Base-by-base conservation (phyloP, 2,329 filamentous ascomycete genomes). In the Penicillium sp. region DNA sequence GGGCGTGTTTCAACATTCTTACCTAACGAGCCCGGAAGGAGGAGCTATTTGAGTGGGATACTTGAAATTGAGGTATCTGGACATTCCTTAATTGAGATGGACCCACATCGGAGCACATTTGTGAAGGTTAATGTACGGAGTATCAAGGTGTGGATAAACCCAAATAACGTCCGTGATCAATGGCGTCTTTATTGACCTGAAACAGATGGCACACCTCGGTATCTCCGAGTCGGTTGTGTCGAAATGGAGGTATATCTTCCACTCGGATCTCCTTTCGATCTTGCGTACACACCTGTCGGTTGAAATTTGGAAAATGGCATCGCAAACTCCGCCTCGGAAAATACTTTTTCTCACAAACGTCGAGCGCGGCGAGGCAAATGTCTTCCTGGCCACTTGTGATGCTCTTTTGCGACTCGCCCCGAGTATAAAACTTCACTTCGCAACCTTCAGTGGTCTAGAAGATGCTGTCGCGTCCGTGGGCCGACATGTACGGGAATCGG, bases 331-430 rank as follows among this genome's bases (percentile, higher is more conserved):
- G 13, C 34, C 13, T 29, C 36, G 22, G 16, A 49, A 38, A 8
- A 49, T 49, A 11, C 46, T 49, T 2, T 32, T 49, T 6, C 31
- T 49, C 22, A 49, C 46, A 3, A 49, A 49, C 29, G 18, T 39
- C 3, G 46, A 49, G 18, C 34, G 34, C 3, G 39, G 46, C 21
- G 46, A 49, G 32, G 36, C 46, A 8, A 49, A 49, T 16, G 36
- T 49, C 13, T 49, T 49, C 46, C 34, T 49, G 22, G 46, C 46
- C 1, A 49, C 46, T 18, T 40, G 31, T 36, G 36, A 49, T 39
- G 34, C 46, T 10, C 4, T 49, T 8, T 29, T 49, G 18, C 16
- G 27, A 38, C 46, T 39, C 3, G n/a, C 39, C 5, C 46, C 46
- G 21, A 39, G 41, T 39, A n/a, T 39, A 4, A 38, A 49, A 5